Percentiles rank a stretch among this genome's conserved stretches.
phyloP scores from a whole-genome alignment of 108 stramenopile species.

The Pelagomonas calceolata region DNA sequence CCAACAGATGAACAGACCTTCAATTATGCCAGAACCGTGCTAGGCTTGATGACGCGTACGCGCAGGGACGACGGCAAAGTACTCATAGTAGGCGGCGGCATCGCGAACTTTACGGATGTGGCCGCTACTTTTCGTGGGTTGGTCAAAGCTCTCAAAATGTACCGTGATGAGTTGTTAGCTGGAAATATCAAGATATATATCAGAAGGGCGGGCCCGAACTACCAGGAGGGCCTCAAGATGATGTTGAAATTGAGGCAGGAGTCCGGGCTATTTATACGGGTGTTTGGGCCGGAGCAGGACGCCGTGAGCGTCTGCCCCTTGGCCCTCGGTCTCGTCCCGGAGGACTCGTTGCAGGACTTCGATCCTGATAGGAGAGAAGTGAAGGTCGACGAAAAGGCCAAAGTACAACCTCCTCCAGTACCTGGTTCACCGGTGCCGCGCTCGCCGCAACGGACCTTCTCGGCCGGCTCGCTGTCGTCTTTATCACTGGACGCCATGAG shows the following conservation, averaged over 20 bases:
- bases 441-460: neutral
- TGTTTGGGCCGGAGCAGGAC: conserved; percentile 78
- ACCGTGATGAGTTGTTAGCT: conserved; percentile 50
- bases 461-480: neutral
- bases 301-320: conserved; percentile 71
- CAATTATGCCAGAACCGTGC: conserved; percentile 77
- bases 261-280: conserved; percentile 60
- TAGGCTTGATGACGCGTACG: conserved; percentile 62
- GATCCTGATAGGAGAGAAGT: conserved; percentile 35
- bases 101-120: conserved; percentile 85
- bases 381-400: conserved; percentile 8
- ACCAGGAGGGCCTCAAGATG: conserved; percentile 70
- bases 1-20: conserved; percentile 72
- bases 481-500: conserved; percentile 37
- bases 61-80: conserved; percentile 56
- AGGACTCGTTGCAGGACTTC: conserved; percentile 55
- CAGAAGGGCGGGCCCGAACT: conserved; percentile 77
- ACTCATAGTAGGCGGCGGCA: conserved; percentile 77
- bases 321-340: conserved; percentile 52
- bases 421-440: neutral
- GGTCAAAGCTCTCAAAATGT: conserved; percentile 60
- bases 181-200: conserved; percentile 66
- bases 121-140: conserved; percentile 86
- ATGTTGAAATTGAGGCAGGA: conserved; percentile 53
- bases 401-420: neutral